A percentile compares a stretch with the other conserved stretches of the same genome.
These are phyloP conservation scores for Entomortierella beljakovae DNA, from an alignment of 192 early-diverging fungal species.

Conservation along the genomic window DNA sequence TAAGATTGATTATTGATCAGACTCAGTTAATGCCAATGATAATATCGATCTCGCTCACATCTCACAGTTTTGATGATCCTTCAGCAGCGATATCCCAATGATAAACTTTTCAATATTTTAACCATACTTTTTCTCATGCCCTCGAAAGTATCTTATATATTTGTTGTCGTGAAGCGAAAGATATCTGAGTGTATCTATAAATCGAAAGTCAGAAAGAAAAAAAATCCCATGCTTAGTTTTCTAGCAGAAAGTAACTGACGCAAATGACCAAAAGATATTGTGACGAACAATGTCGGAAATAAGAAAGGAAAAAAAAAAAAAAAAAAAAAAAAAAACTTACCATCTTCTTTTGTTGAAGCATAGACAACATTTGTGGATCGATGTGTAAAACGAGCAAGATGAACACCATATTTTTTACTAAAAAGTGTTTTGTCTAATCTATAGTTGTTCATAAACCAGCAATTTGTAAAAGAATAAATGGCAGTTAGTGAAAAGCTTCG, in stretches of 20 bases:
- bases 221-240: too few species aligned
- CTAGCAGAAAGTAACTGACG: too few species aligned
- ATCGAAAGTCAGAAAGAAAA: not conserved
- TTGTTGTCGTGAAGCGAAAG: constrained; percentile 95
- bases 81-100: too few species aligned
- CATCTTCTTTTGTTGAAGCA: constrained; percentile 94
- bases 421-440: constrained; percentile 79
- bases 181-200: constrained; percentile 89
- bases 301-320: too few species aligned
- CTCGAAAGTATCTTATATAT: constrained; percentile 93
- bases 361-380: constrained; percentile 82
- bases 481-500: too few species aligned
- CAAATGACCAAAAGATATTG: too few species aligned
- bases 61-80: too few species aligned
- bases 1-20: constrained; percentile 17
- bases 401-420: constrained; percentile 97
- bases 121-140: constrained; percentile 77
- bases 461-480: not conserved
- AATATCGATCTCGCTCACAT: too few species aligned
- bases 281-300: too few species aligned
- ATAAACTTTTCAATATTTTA: not conserved
- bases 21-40: not conserved
- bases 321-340: constrained; percentile 43
- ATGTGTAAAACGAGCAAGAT: constrained; percentile 90
- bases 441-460: not conserved